Evolutionary conservation across 768 basidiomycete species (phyloP), one percentile per base, ranked within the genome.

Genomic region (Naganishia randhawae): DNA sequence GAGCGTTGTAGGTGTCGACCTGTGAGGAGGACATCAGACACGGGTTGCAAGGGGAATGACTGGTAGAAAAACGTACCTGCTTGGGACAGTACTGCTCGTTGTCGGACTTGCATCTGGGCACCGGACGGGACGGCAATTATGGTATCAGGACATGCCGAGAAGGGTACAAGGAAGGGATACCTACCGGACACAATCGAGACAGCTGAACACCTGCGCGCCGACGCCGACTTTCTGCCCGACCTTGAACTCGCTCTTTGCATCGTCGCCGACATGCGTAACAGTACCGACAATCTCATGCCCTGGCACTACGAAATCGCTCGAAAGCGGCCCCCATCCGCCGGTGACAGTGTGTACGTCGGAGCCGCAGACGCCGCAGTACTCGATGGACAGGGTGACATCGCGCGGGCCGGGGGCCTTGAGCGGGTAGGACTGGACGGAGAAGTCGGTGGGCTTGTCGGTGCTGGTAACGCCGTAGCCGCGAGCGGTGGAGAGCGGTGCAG

Each of bases 261-360:
- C 82, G 8, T 82, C 75, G 1, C 87, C 86, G 67, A 88, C 84
- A 13, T 81, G 79, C 27, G 81, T 82, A 41, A 84, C 85, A 10
- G 77, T 77, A 6, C 86, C 86, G 54, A 85, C 82, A 64, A 87
- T 85, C 76, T 86, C 85, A 72, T 87, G 85, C 17, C 84, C 83
- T 48, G 76, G 73, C 73, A 50, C 62, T 17, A 67, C 50, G 65
- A 66, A 75, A 27, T 71, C 70, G 14, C 65, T 57, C 39, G 39
- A 50, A 7, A 76, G 27, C 0, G 63, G 68, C 0, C 77, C 82
- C 83, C 83, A 85, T n/a, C 82, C 83, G 29, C 80, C 80, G 14
- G 81, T 81, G 53, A 82, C 73, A 25, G 83, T 83, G 73, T 84
- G 83, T 0, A 83, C 83, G 75, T 86, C 86, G 4, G 25, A 31